A percentile compares a stretch with the other conserved stretches of the same genome.
phyloP scores from a whole-genome alignment of 768 basidiomycete genomes.

The Rhodotorula paludigena region DNA sequence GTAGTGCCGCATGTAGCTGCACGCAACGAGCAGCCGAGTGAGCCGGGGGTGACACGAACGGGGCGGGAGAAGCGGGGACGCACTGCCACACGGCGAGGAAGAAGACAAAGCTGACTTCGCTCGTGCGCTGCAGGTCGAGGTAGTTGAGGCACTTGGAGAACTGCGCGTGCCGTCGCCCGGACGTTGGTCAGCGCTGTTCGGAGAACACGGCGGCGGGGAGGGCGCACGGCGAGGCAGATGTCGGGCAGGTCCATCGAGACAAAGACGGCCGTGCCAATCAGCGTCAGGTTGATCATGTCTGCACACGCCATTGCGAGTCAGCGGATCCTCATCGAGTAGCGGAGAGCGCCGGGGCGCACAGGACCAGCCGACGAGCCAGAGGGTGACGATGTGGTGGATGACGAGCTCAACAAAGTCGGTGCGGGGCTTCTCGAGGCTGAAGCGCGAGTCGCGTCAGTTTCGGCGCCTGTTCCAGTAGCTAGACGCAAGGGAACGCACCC shows the following conservation, averaged over 20 bases:
- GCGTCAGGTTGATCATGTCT: constrained; percentile 66
- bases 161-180: constrained; percentile 48
- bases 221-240: constrained; percentile 69
- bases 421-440: constrained; percentile 78
- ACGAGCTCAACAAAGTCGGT: constrained; percentile 85
- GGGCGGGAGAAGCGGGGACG: background rate
- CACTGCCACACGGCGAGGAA: constrained; percentile 42
- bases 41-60: background rate
- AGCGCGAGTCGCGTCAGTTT: background rate
- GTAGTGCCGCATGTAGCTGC: constrained; percentile 88
- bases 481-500: constrained; percentile 42
- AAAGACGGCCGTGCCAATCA: constrained; percentile 85
- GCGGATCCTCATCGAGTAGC: too few relatives aligned
- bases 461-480: background rate
- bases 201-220: background rate
- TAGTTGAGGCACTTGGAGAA: constrained; percentile 85
- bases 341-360: constrained; percentile 43
- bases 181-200: background rate
- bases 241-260: constrained; percentile 98
- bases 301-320: background rate
- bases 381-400: constrained; percentile 83
- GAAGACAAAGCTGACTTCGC: constrained; percentile 51
- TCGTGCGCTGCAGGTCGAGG: constrained; percentile 62
- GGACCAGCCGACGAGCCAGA: constrained; percentile 84
- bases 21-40: constrained; percentile 1